Evolutionary conservation across 139 green algal genomes (phyloP).

Genomic region (Tetradesmus obliquus): DNA sequence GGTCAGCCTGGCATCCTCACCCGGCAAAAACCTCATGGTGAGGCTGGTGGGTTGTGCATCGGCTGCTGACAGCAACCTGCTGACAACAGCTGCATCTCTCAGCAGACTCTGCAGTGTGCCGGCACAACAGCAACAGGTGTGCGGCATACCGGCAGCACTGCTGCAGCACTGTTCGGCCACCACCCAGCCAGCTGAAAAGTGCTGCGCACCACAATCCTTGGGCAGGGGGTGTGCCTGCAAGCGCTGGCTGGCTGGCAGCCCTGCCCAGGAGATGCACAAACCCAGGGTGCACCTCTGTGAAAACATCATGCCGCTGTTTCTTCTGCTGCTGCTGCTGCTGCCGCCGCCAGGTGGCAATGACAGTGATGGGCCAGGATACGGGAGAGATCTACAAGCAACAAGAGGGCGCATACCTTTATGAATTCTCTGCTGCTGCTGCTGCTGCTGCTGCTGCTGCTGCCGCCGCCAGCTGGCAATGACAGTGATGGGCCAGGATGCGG

Average conservation of each 20-base stretch:
- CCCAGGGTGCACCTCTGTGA: background rate
- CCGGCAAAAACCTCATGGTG: background rate
- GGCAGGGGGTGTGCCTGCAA: no score
- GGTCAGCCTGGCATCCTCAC: no score
- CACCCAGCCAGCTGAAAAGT: background rate
- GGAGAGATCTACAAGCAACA: slow-evolving; percentile 1
- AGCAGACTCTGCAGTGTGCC: no score
- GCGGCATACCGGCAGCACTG: background rate
- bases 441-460: background rate
- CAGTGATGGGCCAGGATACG: background rate
- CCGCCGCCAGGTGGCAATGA: background rate
- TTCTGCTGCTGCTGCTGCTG: background rate
- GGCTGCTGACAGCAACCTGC: background rate
- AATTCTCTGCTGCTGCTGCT: background rate
- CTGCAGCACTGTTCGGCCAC: background rate
- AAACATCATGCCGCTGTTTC: background rate
- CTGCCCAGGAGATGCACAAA: no score
- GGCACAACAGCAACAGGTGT: background rate
- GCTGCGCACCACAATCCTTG: background rate
- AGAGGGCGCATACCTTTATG: background rate
- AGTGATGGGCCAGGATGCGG: background rate
- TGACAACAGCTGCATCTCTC: background rate
- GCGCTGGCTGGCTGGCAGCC: no score
- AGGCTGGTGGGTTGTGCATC: background rate
- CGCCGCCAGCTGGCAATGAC: background rate